Conservation (phyloP, 768 basidiomycete species). For the Pisolithus tinctorius region DNA sequence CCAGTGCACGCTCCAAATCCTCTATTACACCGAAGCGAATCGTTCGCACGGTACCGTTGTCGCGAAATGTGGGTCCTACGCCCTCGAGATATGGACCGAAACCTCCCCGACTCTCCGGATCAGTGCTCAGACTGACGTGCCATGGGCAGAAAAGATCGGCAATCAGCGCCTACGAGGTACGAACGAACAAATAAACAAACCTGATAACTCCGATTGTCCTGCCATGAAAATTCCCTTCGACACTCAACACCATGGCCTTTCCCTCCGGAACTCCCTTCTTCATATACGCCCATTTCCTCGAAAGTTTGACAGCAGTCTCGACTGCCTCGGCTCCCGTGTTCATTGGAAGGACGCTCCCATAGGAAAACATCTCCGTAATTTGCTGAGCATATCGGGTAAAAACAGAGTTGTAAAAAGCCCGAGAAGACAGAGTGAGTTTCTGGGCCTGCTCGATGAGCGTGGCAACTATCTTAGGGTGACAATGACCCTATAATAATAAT, state of each 20-base stretch:
- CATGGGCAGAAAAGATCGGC: background rate
- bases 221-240: slow-evolving; percentile 92
- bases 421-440: slow-evolving; percentile 86
- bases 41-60: slow-evolving; percentile 42
- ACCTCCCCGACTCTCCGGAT: slow-evolving; percentile 78
- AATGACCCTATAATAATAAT: slow-evolving; percentile 59
- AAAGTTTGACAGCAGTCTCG: slow-evolving; percentile 93
- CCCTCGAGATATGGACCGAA: slow-evolving; percentile 89
- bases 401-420: slow-evolving; percentile 92
- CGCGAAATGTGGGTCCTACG: slow-evolving; percentile 73
- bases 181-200: slow-evolving; percentile 27
- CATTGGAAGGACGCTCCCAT: slow-evolving; percentile 96
- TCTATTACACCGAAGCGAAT: slow-evolving; percentile 82
- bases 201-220: slow-evolving; percentile 86
- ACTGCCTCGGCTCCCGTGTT: slow-evolving; percentile 99
- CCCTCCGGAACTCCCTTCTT: slow-evolving; percentile 78
- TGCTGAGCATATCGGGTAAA: slow-evolving; percentile 88
- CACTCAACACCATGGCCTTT: slow-evolving; percentile 80
- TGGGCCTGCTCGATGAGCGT: slow-evolving; percentile 81
- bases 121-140: slow-evolving; percentile 77
- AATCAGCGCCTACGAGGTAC: background rate
- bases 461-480: slow-evolving; percentile 81
- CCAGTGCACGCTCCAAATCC: slow-evolving; percentile 78
- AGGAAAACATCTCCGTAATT: slow-evolving; percentile 79
- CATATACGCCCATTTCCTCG: slow-evolving; percentile 95